These are phyloP conservation scores for Sanghuangporus baumii DNA, from an alignment of 1,284 basidiomycete genomes.

Conservation along the genomic window DNA sequence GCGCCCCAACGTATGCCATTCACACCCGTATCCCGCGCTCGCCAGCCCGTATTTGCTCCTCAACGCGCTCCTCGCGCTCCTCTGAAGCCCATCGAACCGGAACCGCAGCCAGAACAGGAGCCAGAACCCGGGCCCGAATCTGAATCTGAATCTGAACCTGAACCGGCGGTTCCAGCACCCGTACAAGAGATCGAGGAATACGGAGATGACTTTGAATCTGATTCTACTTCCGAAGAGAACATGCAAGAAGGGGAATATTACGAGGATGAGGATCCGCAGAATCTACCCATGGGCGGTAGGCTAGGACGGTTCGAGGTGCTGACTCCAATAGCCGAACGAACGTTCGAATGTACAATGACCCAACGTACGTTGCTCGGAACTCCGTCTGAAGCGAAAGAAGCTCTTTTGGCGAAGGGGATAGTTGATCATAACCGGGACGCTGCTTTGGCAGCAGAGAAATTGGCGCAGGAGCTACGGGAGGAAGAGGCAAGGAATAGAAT, in stretches of 20 bases:
- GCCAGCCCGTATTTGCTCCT: conserved; percentile 5
- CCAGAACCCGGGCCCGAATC: neutral
- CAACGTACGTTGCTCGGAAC: conserved; percentile 43
- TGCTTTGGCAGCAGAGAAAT: conserved; percentile 43
- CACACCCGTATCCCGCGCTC: conserved; percentile 11
- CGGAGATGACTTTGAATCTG: conserved; percentile 20
- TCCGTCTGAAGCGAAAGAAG: conserved; percentile 33
- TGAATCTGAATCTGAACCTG: neutral
- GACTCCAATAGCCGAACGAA: conserved; percentile 94
- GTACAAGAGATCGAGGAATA: conserved; percentile 30
- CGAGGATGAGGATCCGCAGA: conserved; percentile 37
- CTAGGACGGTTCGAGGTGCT: conserved; percentile 80
- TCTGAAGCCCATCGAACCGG: neutral
- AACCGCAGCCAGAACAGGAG: neutral
- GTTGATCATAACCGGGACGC: conserved; percentile 38
- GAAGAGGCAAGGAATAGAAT: conserved; percentile 14
- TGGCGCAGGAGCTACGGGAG: conserved; percentile 43
- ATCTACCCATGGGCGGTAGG: conserved; percentile 61
- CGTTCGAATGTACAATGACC: conserved; percentile 75
- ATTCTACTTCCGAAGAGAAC: conserved; percentile 11
- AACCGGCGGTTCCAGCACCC: conserved; percentile 23
- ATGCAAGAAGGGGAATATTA: conserved; percentile 26
- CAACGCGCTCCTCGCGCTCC: neutral
- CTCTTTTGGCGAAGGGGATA: conserved; percentile 23
- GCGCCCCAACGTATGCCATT: conserved; percentile 3